phyloP scores from a whole-genome alignment of 495 filamentous ascomycete genomes.

The Penicillium arizonense region DNA sequence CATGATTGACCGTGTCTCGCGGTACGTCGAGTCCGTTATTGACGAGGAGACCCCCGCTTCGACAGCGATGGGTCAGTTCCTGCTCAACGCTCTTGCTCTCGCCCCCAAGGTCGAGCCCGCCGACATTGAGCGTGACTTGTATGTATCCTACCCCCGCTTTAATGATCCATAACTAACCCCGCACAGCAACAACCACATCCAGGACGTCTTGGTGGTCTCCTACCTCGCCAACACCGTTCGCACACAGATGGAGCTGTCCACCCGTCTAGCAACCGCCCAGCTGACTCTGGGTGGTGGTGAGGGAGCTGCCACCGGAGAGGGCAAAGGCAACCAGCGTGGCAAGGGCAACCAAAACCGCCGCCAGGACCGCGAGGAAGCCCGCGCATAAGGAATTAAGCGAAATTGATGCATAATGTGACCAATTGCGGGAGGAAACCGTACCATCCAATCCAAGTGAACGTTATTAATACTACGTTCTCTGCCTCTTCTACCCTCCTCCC shows the following conservation, averaged over 20 bases:
- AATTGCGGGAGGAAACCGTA: constrained; percentile 15
- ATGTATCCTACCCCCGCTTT: constrained; percentile 29
- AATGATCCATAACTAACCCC: constrained; percentile 28
- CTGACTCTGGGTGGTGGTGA: constrained; percentile 63
- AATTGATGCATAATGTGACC: constrained; percentile 29
- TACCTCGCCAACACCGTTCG: constrained; percentile 98
- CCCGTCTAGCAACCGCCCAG: constrained; percentile 83
- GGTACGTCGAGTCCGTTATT: constrained; percentile 83
- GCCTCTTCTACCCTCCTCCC: constrained; percentile 12
- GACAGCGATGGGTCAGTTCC: constrained; percentile 87
- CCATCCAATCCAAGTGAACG: constrained; percentile 5
- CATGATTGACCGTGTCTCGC: constrained; percentile 84
- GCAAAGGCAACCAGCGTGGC: constrained; percentile 44
- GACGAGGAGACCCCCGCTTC: constrained; percentile 67
- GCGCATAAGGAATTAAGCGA: constrained; percentile 33
- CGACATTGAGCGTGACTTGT: constrained; percentile 93
- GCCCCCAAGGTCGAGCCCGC: constrained; percentile 89
- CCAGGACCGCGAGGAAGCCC: constrained; percentile 43
- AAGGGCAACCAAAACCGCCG: constrained; percentile 46
- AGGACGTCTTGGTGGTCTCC: constrained; percentile 94
- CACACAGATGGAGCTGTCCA: constrained; percentile 97
- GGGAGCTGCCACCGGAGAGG: constrained; percentile 31
- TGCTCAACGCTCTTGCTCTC: constrained; percentile 86
- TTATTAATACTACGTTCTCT: constrained; percentile 17
- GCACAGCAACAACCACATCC: constrained; percentile 90